These are phyloP conservation scores for Xylaria scruposa DNA, from an alignment of 495 filamentous ascomycete genomes.

Conservation along the genomic window DNA sequence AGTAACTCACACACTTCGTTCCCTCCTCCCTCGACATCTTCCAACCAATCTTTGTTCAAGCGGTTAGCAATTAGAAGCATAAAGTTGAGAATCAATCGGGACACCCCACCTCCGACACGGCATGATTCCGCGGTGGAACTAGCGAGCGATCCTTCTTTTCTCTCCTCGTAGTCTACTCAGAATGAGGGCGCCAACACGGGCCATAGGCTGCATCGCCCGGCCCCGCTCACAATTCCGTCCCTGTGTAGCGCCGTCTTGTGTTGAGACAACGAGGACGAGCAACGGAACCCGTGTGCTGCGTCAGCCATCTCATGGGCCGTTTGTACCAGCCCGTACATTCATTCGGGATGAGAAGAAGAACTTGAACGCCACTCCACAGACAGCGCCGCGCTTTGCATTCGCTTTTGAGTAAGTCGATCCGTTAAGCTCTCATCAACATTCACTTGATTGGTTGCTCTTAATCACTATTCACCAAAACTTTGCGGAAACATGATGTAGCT, in stretches of 20 bases:
- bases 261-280: not conserved
- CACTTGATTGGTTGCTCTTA: not conserved
- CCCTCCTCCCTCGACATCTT: not conserved
- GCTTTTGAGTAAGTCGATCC: conserved; percentile 75
- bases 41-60: not conserved
- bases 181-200: conserved; percentile 30
- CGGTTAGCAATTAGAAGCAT: not conserved
- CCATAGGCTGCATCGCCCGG: conserved; percentile 26
- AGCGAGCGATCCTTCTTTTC: not conserved
- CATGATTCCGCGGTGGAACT: conserved; percentile 17
- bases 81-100: not conserved
- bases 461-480: not conserved
- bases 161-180: conserved; percentile 14
- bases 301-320: not conserved
- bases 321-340: conserved; percentile 13
- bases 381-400: conserved; percentile 66
- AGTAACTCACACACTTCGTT: not conserved
- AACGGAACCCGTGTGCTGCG: not conserved
- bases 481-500: not conserved
- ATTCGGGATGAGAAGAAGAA: conserved; percentile 21
- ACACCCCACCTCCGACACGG: not conserved
- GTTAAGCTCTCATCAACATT: conserved; percentile 10
- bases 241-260: conserved; percentile 1
- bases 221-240: conserved; percentile 25
- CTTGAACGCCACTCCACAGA: not conserved